phyloP scores from a whole-genome alignment of 129 eudicot genomes.

The Tanacetum coccineum region DNA sequence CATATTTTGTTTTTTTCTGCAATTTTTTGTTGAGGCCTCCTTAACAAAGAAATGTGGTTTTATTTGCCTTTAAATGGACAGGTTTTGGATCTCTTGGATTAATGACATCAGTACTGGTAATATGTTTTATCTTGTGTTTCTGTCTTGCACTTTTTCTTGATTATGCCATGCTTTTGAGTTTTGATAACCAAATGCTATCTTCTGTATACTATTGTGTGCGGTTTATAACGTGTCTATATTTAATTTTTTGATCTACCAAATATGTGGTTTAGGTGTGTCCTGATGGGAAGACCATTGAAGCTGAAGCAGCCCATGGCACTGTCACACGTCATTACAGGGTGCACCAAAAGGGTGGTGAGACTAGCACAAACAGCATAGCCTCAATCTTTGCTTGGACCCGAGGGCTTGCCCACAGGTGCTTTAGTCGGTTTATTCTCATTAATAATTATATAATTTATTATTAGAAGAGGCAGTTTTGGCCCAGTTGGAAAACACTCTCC shows the following conservation, averaged over 20 bases:
- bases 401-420: slow-evolving; percentile 94
- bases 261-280: slow-evolving; percentile 71
- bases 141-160: neutral
- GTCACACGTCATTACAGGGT: slow-evolving; percentile 95
- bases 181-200: neutral
- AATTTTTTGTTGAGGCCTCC: neutral
- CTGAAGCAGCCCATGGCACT: slow-evolving; percentile 99
- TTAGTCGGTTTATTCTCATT: slow-evolving; percentile 3
- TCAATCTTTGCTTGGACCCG: slow-evolving; percentile 97
- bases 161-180: neutral
- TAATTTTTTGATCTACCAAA: neutral
- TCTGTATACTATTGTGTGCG: no score
- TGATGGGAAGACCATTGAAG: slow-evolving; percentile 97
- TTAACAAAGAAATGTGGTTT: neutral
- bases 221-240: neutral
- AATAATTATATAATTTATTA: neutral
- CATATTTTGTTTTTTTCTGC: neutral
- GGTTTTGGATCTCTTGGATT: slow-evolving; percentile 98
- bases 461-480: neutral
- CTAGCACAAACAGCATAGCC: slow-evolving; percentile 96
- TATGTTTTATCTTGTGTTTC: neutral
- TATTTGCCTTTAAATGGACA: slow-evolving; percentile 23
- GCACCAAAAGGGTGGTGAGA: slow-evolving; percentile 96
- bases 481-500: no score
- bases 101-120: slow-evolving; percentile 98